These are phyloP conservation scores for Camillea tinctor DNA, from an alignment of 2,329 filamentous ascomycete species.

Conservation along the genomic window DNA sequence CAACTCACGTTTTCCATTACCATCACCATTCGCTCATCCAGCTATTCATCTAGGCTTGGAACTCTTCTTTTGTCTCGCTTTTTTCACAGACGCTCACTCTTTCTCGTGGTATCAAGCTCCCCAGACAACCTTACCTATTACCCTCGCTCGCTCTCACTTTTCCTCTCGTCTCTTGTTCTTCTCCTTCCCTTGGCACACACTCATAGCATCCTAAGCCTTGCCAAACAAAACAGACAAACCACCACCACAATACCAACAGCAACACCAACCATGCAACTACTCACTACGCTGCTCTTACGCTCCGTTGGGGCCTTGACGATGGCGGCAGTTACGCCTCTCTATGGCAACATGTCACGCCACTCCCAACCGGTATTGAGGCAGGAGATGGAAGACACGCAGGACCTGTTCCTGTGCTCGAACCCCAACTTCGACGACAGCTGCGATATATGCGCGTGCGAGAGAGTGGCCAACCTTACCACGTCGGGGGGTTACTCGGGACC, in stretches of 20 bases:
- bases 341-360: not conserved
- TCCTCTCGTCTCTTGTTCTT: too few relatives aligned
- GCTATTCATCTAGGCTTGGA: not conserved
- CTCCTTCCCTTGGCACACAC: not conserved
- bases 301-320: not conserved
- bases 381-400: conserved; percentile 16
- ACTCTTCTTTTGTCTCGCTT: not conserved
- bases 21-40: not conserved
- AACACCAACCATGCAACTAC: not conserved
- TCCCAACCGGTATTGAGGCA: conserved; percentile 11
- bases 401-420: conserved; percentile 27
- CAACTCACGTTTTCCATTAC: not conserved
- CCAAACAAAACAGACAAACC: too few relatives aligned
- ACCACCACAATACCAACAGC: too few relatives aligned
- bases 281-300: conserved; percentile 1
- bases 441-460: conserved; percentile 21
- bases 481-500: conserved; percentile 20
- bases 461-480: conserved; percentile 14
- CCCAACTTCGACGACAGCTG: conserved; percentile 26
- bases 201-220: not conserved
- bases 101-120: not conserved
- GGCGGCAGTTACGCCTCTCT: not conserved
- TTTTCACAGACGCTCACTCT: not conserved
- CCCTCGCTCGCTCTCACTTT: not conserved
- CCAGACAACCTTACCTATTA: not conserved